These are phyloP conservation scores for Colletotrichum karsti DNA, from an alignment of 2,329 filamentous ascomycete genomes.

Conservation along the genomic window DNA sequence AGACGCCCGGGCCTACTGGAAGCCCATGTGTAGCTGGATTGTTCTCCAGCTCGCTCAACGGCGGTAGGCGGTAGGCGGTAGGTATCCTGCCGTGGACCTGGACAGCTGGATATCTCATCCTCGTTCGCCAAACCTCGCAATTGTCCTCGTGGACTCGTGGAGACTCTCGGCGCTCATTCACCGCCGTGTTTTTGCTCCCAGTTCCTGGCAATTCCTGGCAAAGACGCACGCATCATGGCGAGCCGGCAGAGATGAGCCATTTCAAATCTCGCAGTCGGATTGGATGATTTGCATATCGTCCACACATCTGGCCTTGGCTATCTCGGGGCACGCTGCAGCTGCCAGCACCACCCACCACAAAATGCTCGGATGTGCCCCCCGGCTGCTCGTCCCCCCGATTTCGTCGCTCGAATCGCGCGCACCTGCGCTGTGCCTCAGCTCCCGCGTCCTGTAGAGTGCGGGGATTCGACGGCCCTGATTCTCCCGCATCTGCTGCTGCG, in stretches of 20 bases:
- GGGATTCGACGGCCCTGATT: constrained; percentile 30
- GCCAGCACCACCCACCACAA: constrained; percentile 22
- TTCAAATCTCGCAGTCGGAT: constrained; percentile 9
- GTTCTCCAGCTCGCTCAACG: not conserved
- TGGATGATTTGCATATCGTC: constrained; percentile 7
- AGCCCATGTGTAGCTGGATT: constrained; percentile 3
- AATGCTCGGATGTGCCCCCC: constrained; percentile 10
- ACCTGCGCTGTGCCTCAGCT: constrained; percentile 27
- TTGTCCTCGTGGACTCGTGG: constrained; percentile 28
- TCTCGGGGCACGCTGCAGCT: constrained; percentile 7
- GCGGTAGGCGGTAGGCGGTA: too few relatives aligned
- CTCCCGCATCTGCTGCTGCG: constrained; percentile 17
- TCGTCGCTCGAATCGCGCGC: constrained; percentile 6
- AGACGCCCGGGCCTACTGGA: constrained; percentile 19
- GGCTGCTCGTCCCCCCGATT: constrained; percentile 16
- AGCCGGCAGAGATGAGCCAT: constrained; percentile 22
- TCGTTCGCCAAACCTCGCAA: constrained; percentile 8
- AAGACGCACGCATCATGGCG: constrained; percentile 2
- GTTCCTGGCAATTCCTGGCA: not conserved
- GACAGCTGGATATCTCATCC: constrained; percentile 3
- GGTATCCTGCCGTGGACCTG: constrained; percentile 5
- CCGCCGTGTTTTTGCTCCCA: constrained; percentile 23
- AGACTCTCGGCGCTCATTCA: constrained; percentile 26
- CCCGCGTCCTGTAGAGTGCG: constrained; percentile 26
- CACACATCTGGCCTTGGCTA: not conserved